phyloP scores from a whole-genome alignment of 805 yeast species.

The Gaillardinia entomophila region DNA sequence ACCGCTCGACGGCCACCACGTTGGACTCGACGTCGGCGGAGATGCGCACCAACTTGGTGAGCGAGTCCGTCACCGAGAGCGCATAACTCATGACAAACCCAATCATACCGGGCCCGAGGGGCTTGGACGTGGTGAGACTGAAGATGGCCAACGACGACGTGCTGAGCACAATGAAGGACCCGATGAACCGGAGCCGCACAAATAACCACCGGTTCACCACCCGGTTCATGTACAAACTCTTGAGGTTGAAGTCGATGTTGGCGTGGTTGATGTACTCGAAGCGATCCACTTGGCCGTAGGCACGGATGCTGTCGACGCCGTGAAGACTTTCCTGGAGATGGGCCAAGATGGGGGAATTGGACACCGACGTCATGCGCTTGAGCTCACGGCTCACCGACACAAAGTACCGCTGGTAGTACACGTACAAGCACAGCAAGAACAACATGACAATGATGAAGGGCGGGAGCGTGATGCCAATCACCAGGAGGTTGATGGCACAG shows the following conservation, averaged over 20 bases:
- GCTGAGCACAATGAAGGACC: slow-evolving; percentile 48
- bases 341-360: slow-evolving; percentile 74
- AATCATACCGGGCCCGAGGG: slow-evolving; percentile 52
- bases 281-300: slow-evolving; percentile 62
- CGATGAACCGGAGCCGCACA: slow-evolving; percentile 55
- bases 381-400: slow-evolving; percentile 70
- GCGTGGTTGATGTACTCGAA: slow-evolving; percentile 52
- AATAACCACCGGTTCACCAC: slow-evolving; percentile 64
- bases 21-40: slow-evolving; percentile 61
- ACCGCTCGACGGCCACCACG: slow-evolving; percentile 63
- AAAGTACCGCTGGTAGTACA: slow-evolving; percentile 66
- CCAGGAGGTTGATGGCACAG: slow-evolving; percentile 43
- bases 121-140: slow-evolving; percentile 30
- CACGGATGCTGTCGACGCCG: slow-evolving; percentile 75
- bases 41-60: slow-evolving; percentile 53
- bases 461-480: slow-evolving; percentile 54
- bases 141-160: slow-evolving; percentile 44
- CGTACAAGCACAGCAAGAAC: slow-evolving; percentile 49
- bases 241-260: slow-evolving; percentile 44
- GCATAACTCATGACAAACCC: slow-evolving; percentile 66
- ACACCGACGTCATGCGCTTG: slow-evolving; percentile 63
- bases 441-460: slow-evolving; percentile 43
- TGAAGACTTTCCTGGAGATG: slow-evolving; percentile 75
- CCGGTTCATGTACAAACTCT: slow-evolving; percentile 41
- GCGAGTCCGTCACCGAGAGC: slow-evolving; percentile 46